phyloP scores from a whole-genome alignment of 2,329 filamentous ascomycete genomes.

The Paraconiothyrium sp. region DNA sequence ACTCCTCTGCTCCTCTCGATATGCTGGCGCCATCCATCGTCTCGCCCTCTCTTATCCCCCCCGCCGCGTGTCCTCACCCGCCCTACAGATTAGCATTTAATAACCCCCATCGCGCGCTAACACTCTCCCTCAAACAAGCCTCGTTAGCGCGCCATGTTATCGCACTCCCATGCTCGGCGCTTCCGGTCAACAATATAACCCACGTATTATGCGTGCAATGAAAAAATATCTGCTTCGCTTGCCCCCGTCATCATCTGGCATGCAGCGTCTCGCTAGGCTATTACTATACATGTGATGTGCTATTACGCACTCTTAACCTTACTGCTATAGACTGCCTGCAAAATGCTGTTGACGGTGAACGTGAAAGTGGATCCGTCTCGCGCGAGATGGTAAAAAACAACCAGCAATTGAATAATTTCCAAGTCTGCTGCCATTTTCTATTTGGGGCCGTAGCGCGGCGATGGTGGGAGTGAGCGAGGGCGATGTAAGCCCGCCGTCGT shows the following conservation, averaged over 20 bases:
- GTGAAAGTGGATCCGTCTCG: background rate
- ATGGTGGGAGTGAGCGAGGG: no score
- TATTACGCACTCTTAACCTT: background rate
- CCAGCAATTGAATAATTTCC: no score
- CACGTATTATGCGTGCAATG: background rate
- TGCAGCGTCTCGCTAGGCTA: background rate
- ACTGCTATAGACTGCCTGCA: no score
- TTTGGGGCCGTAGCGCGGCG: no score
- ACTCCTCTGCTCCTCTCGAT: background rate
- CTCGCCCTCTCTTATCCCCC: background rate
- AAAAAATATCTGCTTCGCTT: conserved; percentile 7
- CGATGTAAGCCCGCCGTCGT: background rate
- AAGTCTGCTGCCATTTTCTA: no score
- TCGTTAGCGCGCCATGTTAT: conserved; percentile 21
- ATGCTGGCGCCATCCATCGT: background rate
- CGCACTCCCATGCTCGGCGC: conserved; percentile 12
- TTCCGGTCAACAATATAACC: conserved; percentile 4
- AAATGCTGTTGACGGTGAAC: no score
- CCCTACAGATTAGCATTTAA: conserved; percentile 22
- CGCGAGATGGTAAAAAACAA: background rate
- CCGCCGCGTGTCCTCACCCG: background rate
- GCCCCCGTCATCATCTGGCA: background rate
- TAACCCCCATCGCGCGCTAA: conserved; percentile 14
- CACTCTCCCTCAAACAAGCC: conserved; percentile 7
- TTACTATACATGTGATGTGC: background rate